phyloP scores from a whole-genome alignment of 2,329 filamentous ascomycete species.

The Trematosphaeria pertusa region DNA sequence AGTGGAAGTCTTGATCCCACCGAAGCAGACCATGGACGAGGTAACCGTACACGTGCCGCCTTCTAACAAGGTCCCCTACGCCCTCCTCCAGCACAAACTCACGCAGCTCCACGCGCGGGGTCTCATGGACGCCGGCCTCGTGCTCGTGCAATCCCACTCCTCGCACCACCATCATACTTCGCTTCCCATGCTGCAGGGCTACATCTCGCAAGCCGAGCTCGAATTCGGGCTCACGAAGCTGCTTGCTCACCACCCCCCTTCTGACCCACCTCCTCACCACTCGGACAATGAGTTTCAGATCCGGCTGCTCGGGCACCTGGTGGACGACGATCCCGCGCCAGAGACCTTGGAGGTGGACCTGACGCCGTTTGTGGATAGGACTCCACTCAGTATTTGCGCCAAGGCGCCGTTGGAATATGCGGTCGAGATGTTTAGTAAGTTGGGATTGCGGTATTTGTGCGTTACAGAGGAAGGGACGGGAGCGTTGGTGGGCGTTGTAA shows the following conservation, averaged over 20 bases:
- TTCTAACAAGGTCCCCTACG: slow-evolving; percentile 52
- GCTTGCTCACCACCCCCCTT: slow-evolving; percentile 29
- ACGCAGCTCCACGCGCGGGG: slow-evolving; percentile 56
- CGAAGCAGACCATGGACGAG: slow-evolving; percentile 61
- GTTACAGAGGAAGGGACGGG: slow-evolving; percentile 62
- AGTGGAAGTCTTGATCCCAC: slow-evolving; percentile 60
- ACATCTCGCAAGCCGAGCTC: slow-evolving; percentile 62
- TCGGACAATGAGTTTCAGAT: slow-evolving; percentile 39
- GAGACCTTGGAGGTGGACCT: slow-evolving; percentile 50
- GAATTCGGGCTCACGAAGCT: slow-evolving; percentile 56
- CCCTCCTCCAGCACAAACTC: slow-evolving; percentile 55
- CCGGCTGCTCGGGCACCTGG: slow-evolving; percentile 47
- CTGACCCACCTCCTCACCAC: not conserved
- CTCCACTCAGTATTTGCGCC: slow-evolving; percentile 58
- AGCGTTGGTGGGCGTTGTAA: slow-evolving; percentile 60
- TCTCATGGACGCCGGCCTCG: slow-evolving; percentile 64
- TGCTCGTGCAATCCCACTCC: slow-evolving; percentile 55
- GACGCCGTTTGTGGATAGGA: slow-evolving; percentile 60
- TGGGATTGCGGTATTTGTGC: slow-evolving; percentile 63
- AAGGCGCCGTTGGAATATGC: slow-evolving; percentile 65
- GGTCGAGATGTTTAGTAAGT: slow-evolving; percentile 66
- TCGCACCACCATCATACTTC: slow-evolving; percentile 7
- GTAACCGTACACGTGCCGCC: slow-evolving; percentile 59
- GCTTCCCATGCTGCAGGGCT: slow-evolving; percentile 59
- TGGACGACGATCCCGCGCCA: slow-evolving; percentile 31